Conservation (phyloP, 495 filamentous ascomycete genomes). For the Lasiosphaeria miniovina region DNA sequence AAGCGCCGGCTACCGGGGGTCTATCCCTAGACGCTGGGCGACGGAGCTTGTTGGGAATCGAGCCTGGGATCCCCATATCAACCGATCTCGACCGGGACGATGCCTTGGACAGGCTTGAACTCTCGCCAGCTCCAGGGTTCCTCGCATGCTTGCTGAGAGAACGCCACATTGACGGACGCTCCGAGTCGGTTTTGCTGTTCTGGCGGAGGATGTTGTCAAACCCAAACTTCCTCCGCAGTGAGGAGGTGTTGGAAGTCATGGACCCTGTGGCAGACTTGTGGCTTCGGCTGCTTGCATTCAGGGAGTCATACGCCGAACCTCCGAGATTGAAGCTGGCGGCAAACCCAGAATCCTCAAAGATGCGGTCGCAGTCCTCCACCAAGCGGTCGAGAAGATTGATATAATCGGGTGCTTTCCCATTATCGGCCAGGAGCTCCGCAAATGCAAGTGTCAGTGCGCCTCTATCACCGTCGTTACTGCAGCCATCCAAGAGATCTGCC, state of each 20-base stretch:
- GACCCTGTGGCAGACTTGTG: slow-evolving; percentile 49
- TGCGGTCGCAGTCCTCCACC: slow-evolving; percentile 84
- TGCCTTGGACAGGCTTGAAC: slow-evolving; percentile 56
- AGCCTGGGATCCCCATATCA: slow-evolving; percentile 57
- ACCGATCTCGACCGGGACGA: slow-evolving; percentile 77
- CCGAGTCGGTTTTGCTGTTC: slow-evolving; percentile 68
- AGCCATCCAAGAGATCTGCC: slow-evolving; percentile 87
- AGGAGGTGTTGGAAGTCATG: slow-evolving; percentile 68
- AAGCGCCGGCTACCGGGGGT: slow-evolving; percentile 59
- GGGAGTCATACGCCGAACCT: slow-evolving; percentile 42
- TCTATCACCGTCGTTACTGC: slow-evolving; percentile 87
- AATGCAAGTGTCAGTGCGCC: slow-evolving; percentile 89
- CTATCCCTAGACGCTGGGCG: slow-evolving; percentile 68
- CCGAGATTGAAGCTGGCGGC: slow-evolving; percentile 34
- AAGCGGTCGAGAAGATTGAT: slow-evolving; percentile 88
- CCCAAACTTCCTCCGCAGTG: slow-evolving; percentile 77
- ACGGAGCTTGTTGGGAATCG: slow-evolving; percentile 46
- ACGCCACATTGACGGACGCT: slow-evolving; percentile 77
- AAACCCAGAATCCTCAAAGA: slow-evolving; percentile 67
- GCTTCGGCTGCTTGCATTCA: slow-evolving; percentile 42
- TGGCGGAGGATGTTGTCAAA: slow-evolving; percentile 71
- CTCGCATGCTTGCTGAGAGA: slow-evolving; percentile 81
- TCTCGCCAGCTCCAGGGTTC: slow-evolving; percentile 52
- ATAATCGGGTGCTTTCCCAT: slow-evolving; percentile 75
- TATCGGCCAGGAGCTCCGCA: slow-evolving; percentile 77